Percentiles rank a stretch among this genome's conserved stretches.
phyloP scores from a whole-genome alignment of 2,329 filamentous ascomycete genomes.

The Aspergillus glaucus region DNA sequence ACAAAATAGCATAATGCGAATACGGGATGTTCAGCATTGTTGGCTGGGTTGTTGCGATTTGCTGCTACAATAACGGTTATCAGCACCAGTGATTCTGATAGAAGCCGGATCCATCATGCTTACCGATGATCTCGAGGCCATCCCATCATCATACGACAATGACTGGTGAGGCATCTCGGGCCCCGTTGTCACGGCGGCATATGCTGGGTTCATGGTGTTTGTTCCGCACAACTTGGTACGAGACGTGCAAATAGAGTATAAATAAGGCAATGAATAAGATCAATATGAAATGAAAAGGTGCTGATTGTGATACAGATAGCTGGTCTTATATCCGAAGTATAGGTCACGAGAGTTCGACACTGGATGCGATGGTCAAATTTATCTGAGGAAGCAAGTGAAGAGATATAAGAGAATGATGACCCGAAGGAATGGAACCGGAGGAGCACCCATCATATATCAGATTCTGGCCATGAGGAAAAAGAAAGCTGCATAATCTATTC shows the following conservation, averaged over 20 bases:
- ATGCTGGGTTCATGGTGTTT: not conserved
- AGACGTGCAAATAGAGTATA: not conserved
- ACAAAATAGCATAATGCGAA: conserved; percentile 33
- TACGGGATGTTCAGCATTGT: conserved; percentile 20
- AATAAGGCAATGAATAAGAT: no score
- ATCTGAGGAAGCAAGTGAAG: not conserved
- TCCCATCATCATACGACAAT: conserved; percentile 14
- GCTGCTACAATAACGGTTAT: conserved; percentile 5
- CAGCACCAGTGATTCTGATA: conserved; percentile 3
- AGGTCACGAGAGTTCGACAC: not conserved
- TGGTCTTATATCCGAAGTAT: not conserved
- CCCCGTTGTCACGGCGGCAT: not conserved
- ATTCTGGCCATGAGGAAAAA: not conserved
- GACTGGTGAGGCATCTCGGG: conserved; percentile 10
- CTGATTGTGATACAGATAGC: not conserved
- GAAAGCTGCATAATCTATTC: not conserved
- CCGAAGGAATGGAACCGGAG: not conserved
- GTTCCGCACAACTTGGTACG: not conserved
- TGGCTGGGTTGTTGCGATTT: conserved; percentile 13
- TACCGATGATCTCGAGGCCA: conserved; percentile 16
- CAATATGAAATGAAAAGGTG: not conserved
- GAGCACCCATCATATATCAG: not conserved
- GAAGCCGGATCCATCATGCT: not conserved
- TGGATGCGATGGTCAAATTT: not conserved
- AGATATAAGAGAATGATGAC: not conserved